Conservation (phyloP, 495 filamentous ascomycete species). For the Clavariopsis aquatica region DNA sequence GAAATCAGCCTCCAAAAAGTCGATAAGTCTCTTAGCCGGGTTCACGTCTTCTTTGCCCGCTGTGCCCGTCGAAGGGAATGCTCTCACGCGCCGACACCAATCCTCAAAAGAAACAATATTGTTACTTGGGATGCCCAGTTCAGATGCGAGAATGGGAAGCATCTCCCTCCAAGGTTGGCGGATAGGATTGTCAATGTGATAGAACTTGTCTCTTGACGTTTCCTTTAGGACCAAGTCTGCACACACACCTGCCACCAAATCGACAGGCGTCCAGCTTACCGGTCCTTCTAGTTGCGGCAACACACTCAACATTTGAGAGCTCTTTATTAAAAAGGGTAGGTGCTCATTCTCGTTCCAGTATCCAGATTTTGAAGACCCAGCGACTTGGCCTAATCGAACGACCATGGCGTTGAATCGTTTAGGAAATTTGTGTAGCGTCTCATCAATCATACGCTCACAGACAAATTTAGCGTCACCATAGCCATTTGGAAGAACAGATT, state of each 20-base stretch:
- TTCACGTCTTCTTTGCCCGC: constrained; percentile 4
- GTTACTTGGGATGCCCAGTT: background rate
- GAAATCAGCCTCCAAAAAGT: constrained; percentile 17
- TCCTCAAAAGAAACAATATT: constrained; percentile 14
- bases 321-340: constrained; percentile 15
- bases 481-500: constrained; percentile 16
- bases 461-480: constrained; percentile 28
- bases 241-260: constrained; percentile 1
- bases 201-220: background rate
- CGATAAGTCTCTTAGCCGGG: constrained; percentile 6
- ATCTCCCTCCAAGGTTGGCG: constrained; percentile 19
- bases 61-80: background rate
- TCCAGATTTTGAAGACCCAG: constrained; percentile 7
- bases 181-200: constrained; percentile 25
- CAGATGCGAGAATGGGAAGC: constrained; percentile 3
- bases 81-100: background rate
- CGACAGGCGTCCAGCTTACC: constrained; percentile 15
- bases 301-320: constrained; percentile 1
- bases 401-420: constrained; percentile 3
- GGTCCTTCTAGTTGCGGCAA: constrained; percentile 9
- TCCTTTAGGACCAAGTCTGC: background rate
- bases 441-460: constrained; percentile 27
- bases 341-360: constrained; percentile 29
- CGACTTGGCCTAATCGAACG: constrained; percentile 20
- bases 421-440: constrained; percentile 6